phyloP scores from a whole-genome alignment of 805 yeast genomes.

The Candida namnaoensis region DNA sequence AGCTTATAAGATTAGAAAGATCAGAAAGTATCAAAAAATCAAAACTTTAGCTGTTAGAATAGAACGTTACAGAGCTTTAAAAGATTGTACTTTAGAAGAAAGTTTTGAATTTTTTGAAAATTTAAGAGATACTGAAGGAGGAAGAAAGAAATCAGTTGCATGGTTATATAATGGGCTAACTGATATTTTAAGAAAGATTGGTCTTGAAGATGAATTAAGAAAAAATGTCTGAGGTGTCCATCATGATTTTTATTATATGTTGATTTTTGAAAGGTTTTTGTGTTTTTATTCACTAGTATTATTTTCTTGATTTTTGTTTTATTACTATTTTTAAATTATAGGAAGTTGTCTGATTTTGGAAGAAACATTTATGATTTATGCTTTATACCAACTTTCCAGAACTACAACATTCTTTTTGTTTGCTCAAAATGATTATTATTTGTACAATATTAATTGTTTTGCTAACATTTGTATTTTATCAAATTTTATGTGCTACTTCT shows the following conservation, averaged over 20 bases:
- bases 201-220: conserved; percentile 18
- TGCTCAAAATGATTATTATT: too few species aligned
- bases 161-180: conserved; percentile 27
- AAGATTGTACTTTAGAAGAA: conserved; percentile 17
- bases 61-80: conserved; percentile 20
- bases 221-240: conserved; percentile 2
- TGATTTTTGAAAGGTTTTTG: conserved; percentile 37
- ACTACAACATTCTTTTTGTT: too few species aligned
- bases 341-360: too few species aligned
- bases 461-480: too few species aligned
- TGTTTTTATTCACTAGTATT: conserved; percentile 43
- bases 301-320: too few species aligned
- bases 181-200: conserved; percentile 19
- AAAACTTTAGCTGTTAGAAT: conserved; percentile 26
- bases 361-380: too few species aligned
- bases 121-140: conserved; percentile 20
- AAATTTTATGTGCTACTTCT: too few species aligned
- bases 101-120: conserved; percentile 22
- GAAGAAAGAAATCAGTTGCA: conserved; percentile 23
- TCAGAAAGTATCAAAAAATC: conserved; percentile 27
- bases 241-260: background rate
- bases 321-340: too few species aligned
- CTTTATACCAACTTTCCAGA: too few species aligned
- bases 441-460: too few species aligned
- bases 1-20: conserved; percentile 24